phyloP scores from a whole-genome alignment of 1,284 basidiomycete species.

The Austroboletus olivaceoglutinosus region DNA sequence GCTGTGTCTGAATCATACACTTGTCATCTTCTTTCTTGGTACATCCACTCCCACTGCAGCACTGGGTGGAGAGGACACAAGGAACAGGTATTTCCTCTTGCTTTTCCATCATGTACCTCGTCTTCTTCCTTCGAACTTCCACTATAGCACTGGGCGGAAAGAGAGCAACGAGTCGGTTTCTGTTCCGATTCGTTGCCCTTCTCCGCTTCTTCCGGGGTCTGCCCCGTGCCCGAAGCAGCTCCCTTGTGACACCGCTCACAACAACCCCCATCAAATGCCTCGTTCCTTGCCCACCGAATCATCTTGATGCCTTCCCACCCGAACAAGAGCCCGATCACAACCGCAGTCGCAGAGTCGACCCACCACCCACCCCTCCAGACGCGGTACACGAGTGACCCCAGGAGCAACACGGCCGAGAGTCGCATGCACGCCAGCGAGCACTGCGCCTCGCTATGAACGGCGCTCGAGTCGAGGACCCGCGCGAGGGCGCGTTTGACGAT shows the following conservation, averaged over 20 bases:
- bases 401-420: constrained; percentile 36
- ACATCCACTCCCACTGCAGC: too few species aligned
- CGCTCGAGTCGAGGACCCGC: constrained; percentile 41
- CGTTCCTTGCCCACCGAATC: constrained; percentile 36
- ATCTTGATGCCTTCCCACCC: constrained; percentile 44
- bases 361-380: constrained; percentile 47
- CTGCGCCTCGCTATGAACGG: constrained; percentile 43
- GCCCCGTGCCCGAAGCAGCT: background rate
- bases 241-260: constrained; percentile 18
- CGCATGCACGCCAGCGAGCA: constrained; percentile 37
- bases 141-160: background rate
- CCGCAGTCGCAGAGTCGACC: constrained; percentile 43
- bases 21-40: too few species aligned
- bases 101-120: too few species aligned
- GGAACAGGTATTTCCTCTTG: too few species aligned
- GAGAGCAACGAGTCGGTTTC: background rate
- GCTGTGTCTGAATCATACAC: too few species aligned
- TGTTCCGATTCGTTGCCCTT: background rate
- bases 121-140: too few species aligned
- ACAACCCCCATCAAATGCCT: constrained; percentile 41
- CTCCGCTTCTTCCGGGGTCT: background rate
- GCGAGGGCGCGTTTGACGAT: constrained; percentile 46
- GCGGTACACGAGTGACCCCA: constrained; percentile 37
- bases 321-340: constrained; percentile 41
- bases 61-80: too few species aligned